Evolutionary conservation across 768 basidiomycete genomes (phyloP).

Genomic region (Collybia sp.): DNA sequence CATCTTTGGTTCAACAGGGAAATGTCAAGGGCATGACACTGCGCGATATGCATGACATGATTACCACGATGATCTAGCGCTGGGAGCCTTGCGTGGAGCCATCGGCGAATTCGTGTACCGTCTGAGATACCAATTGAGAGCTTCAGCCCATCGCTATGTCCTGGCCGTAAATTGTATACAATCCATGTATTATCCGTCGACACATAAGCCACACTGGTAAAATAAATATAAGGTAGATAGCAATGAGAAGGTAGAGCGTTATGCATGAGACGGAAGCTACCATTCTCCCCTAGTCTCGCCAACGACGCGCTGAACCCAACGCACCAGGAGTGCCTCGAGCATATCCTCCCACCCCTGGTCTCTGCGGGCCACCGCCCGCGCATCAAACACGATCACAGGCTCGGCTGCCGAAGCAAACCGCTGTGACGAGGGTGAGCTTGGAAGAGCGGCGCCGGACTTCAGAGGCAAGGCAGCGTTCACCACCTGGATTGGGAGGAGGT

Average conservation of each 20-base stretch:
- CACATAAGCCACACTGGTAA: no score
- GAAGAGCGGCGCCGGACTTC: slow-evolving; percentile 19
- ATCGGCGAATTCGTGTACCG: no score
- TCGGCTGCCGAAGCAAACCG: slow-evolving; percentile 40
- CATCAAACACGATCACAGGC: slow-evolving; percentile 62
- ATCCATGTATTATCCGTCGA: no score
- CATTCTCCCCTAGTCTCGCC: slow-evolving; percentile 51
- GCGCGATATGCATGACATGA: no score
- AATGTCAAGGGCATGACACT: no score
- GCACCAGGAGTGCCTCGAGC: slow-evolving; percentile 56
- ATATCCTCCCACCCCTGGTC: slow-evolving; percentile 81
- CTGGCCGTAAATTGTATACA: no score
- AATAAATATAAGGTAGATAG: no score
- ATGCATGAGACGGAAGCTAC: slow-evolving; percentile 6
- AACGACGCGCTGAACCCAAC: slow-evolving; percentile 68
- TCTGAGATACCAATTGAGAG: no score
- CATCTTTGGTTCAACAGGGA: no score
- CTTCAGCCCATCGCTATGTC: no score
- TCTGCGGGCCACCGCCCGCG: slow-evolving; percentile 63
- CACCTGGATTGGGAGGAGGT: slow-evolving; percentile 63
- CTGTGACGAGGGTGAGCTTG: not conserved
- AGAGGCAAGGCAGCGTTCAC: slow-evolving; percentile 23
- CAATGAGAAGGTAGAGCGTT: not conserved
- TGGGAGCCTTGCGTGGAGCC: no score
- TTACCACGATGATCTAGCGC: no score